Conservation (phyloP, 352 stramenopile genomes). For the Pythium brassicae region DNA sequence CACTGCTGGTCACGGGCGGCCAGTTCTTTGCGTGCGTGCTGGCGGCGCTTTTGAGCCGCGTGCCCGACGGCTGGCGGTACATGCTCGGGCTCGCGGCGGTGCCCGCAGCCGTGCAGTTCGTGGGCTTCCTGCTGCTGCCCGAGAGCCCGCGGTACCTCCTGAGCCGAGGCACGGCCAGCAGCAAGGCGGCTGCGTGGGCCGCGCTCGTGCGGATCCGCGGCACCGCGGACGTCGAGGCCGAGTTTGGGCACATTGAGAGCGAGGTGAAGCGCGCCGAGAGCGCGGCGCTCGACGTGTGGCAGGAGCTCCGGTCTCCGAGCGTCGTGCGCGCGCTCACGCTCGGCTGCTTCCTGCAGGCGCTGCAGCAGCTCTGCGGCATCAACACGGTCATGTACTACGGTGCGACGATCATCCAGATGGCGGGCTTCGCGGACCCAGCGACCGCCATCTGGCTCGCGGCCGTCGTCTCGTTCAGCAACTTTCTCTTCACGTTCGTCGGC, state of each 20-base stretch:
- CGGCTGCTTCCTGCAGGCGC: conserved; percentile 54
- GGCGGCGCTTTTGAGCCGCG: conserved; percentile 46
- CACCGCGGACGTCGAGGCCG: conserved; percentile 37
- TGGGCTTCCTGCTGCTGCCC: conserved; percentile 61
- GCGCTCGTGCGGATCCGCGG: conserved; percentile 53
- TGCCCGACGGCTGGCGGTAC: conserved; percentile 62
- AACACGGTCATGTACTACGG: conserved; percentile 89
- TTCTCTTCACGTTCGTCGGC: conserved; percentile 62
- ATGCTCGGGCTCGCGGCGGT: conserved; percentile 76
- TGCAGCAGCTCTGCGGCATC: conserved; percentile 80
- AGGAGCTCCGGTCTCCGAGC: conserved; percentile 26
- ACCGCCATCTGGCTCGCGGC: conserved; percentile 80
- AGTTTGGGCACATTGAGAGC: conserved; percentile 54
- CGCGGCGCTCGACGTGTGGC: conserved; percentile 24
- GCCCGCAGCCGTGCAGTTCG: conserved; percentile 60
- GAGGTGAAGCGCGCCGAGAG: conserved; percentile 30
- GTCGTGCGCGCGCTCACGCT: conserved; percentile 44
- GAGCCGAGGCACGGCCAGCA: conserved; percentile 17
- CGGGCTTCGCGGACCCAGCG: conserved; percentile 61
- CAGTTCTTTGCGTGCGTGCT: conserved; percentile 77
- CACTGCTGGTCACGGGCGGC: conserved; percentile 63
- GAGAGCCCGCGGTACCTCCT: conserved; percentile 72
- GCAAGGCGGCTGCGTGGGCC: conserved; percentile 32
- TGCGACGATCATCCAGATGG: conserved; percentile 77
- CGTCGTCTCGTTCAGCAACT: conserved; percentile 67